Evolutionary conservation across 495 filamentous ascomycete genomes (phyloP).

Genomic region (Trichoderma gamsii): DNA sequence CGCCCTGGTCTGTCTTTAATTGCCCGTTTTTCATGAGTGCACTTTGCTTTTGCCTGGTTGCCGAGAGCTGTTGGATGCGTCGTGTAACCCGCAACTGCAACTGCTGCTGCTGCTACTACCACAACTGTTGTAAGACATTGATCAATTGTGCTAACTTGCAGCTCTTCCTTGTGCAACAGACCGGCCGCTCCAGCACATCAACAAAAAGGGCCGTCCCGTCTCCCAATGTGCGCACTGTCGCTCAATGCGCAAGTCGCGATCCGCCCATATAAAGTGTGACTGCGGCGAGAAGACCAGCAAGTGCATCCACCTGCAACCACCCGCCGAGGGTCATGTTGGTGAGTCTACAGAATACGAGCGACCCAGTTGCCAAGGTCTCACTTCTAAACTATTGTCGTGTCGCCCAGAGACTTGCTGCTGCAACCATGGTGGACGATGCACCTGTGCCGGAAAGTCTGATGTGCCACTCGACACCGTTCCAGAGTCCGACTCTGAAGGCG

Average conservation of each 20-base stretch:
- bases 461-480: conserved; percentile 66
- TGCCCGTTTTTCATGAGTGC: background rate
- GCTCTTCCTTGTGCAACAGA: conserved; percentile 51
- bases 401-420: conserved; percentile 77
- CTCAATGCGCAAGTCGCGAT: conserved; percentile 91
- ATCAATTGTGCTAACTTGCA: conserved; percentile 22
- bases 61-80: background rate
- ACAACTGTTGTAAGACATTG: conserved; percentile 6
- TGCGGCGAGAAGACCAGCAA: conserved; percentile 86
- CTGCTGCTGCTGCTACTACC: background rate
- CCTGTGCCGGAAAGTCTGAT: conserved; percentile 90
- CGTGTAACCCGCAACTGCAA: background rate
- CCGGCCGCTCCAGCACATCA: conserved; percentile 89
- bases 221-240: conserved; percentile 98
- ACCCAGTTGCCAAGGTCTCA: conserved; percentile 31
- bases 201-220: conserved; percentile 96
- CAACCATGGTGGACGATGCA: conserved; percentile 84
- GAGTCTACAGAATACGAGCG: conserved; percentile 33
- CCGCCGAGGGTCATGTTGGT: conserved; percentile 50
- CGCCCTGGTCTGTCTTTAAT: background rate
- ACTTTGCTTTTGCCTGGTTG: background rate
- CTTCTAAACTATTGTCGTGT: conserved; percentile 41
- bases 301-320: conserved; percentile 55
- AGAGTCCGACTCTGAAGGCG: conserved; percentile 52
- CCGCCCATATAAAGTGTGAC: conserved; percentile 93